Percentiles rank a stretch among this genome's conserved stretches.
Conservation (phyloP, 1,139 yeast genomes). For the Candida neerlandica region DNA sequence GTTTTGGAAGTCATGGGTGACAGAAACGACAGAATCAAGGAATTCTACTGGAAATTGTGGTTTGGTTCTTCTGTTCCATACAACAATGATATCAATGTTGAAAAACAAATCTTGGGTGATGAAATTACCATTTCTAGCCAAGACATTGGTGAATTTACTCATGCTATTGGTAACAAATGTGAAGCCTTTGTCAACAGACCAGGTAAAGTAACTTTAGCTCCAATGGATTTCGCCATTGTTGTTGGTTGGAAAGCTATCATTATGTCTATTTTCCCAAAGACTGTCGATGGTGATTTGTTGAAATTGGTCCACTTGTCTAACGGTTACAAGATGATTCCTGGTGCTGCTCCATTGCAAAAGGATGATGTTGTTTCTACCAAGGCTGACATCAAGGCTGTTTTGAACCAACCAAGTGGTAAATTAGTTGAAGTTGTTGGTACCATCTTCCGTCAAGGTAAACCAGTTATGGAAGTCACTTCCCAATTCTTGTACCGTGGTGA, state of each 20-base stretch:
- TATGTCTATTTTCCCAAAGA: conserved; percentile 94
- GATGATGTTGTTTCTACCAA: conserved; percentile 83
- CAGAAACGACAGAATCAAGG: conserved; percentile 90
- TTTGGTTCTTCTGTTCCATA: conserved; percentile 66
- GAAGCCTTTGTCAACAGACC: conserved; percentile 92
- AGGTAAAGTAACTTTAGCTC: conserved; percentile 85
- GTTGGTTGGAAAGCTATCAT: conserved; percentile 98
- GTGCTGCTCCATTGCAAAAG: conserved; percentile 85
- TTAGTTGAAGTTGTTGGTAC: conserved; percentile 95
- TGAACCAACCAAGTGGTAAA: conserved; percentile 92
- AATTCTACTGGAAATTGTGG: conserved; percentile 98
- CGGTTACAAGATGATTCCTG: conserved; percentile 92
- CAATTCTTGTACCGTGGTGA: conserved; percentile 96
- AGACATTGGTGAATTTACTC: conserved; percentile 90
- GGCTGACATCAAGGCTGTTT: conserved; percentile 86
- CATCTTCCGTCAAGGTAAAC: conserved; percentile 69
- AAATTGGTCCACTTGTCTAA: conserved; percentile 93
- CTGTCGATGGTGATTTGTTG: conserved; percentile 94
- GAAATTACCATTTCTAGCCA: conserved; percentile 69
- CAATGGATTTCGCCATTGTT: conserved; percentile 99
- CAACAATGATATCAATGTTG: conserved; percentile 68
- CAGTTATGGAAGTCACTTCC: conserved; percentile 93
- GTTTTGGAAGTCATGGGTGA: conserved; percentile 86
- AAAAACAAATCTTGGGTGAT: conserved; percentile 72
- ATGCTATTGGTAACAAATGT: conserved; percentile 95